Percentiles rank a stretch among this genome's conserved stretches.
These are phyloP conservation scores for Colletotrichum sp. DNA, from an alignment of 2,329 filamentous ascomycete species.

Conservation along the genomic window DNA sequence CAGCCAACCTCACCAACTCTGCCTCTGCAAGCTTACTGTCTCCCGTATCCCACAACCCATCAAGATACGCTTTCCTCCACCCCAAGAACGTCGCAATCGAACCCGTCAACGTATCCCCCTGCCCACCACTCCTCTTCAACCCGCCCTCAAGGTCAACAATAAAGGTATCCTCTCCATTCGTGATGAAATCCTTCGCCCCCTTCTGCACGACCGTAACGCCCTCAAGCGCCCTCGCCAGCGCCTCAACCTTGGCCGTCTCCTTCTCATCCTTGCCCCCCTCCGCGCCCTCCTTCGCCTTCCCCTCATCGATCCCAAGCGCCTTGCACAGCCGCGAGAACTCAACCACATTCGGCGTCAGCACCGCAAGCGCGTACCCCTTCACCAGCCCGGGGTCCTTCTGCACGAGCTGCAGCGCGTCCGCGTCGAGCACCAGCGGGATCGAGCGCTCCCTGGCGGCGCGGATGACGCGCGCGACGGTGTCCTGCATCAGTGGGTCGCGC, in stretches of 20 bases:
- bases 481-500: slow-evolving; percentile 87
- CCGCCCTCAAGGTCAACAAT: slow-evolving; percentile 81
- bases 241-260: slow-evolving; percentile 59
- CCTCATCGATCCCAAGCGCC: slow-evolving; percentile 69
- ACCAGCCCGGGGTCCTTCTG: slow-evolving; percentile 79
- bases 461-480: slow-evolving; percentile 81
- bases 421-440: slow-evolving; percentile 88
- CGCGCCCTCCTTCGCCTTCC: slow-evolving; percentile 35
- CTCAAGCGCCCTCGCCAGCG: slow-evolving; percentile 75
- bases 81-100: slow-evolving; percentile 86
- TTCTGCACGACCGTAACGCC: slow-evolving; percentile 95
- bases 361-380: slow-evolving; percentile 79
- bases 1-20: slow-evolving; percentile 76
- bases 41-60: slow-evolving; percentile 69
- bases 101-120: slow-evolving; percentile 94
- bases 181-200: slow-evolving; percentile 81
- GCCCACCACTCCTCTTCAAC: slow-evolving; percentile 88
- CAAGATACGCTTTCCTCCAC: slow-evolving; percentile 87
- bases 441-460: slow-evolving; percentile 73
- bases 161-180: slow-evolving; percentile 77
- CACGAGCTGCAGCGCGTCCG: slow-evolving; percentile 84
- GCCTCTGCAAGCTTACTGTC: slow-evolving; percentile 44
- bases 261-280: slow-evolving; percentile 30
- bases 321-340: slow-evolving; percentile 88
- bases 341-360: slow-evolving; percentile 93